These are phyloP conservation scores for Trichoderma aggressivum DNA, from an alignment of 2,329 filamentous ascomycete species.

Conservation along the genomic window DNA sequence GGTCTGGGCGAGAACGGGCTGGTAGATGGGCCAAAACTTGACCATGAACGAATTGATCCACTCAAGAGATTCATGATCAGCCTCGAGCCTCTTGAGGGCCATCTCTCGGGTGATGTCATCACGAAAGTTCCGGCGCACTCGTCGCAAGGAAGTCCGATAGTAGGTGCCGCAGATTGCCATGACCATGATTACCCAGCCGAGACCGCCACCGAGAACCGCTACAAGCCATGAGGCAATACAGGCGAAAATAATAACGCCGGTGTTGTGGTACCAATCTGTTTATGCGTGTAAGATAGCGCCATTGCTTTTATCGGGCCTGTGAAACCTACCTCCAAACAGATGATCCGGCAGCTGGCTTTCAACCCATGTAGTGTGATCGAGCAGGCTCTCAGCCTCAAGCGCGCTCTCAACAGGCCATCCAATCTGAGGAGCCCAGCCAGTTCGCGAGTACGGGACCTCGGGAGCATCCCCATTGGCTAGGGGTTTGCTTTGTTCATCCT, in stretches of 20 bases:
- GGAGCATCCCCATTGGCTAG: slow-evolving; percentile 51
- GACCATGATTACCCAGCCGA: slow-evolving; percentile 89
- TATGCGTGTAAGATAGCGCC: neutral
- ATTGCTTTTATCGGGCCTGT: neutral
- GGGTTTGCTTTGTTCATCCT: slow-evolving; percentile 47
- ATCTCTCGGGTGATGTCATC: slow-evolving; percentile 91
- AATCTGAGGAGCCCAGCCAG: slow-evolving; percentile 88
- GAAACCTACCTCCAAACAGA: slow-evolving; percentile 73
- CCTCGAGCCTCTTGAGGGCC: slow-evolving; percentile 81
- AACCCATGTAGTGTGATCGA: slow-evolving; percentile 85
- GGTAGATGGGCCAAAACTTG: slow-evolving; percentile 99
- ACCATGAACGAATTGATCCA: slow-evolving; percentile 99
- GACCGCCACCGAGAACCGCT: slow-evolving; percentile 81
- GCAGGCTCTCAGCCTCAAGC: slow-evolving; percentile 61
- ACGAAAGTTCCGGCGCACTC: slow-evolving; percentile 90
- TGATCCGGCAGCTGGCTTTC: slow-evolving; percentile 83
- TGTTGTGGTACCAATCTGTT: slow-evolving; percentile 97
- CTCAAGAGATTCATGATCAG: slow-evolving; percentile 86
- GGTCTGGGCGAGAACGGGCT: slow-evolving; percentile 86
- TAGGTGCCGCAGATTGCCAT: slow-evolving; percentile 93
- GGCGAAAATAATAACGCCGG: slow-evolving; percentile 88
- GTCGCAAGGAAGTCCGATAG: slow-evolving; percentile 90
- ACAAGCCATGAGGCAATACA: slow-evolving; percentile 88
- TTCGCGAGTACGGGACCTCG: slow-evolving; percentile 46
- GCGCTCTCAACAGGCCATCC: slow-evolving; percentile 62